Evolutionary conservation across 225 moss, liverwort and hornwort species (phyloP), one percentile per base, ranked within the genome.

Genomic region (Pseudisothecium myosuroides): DNA sequence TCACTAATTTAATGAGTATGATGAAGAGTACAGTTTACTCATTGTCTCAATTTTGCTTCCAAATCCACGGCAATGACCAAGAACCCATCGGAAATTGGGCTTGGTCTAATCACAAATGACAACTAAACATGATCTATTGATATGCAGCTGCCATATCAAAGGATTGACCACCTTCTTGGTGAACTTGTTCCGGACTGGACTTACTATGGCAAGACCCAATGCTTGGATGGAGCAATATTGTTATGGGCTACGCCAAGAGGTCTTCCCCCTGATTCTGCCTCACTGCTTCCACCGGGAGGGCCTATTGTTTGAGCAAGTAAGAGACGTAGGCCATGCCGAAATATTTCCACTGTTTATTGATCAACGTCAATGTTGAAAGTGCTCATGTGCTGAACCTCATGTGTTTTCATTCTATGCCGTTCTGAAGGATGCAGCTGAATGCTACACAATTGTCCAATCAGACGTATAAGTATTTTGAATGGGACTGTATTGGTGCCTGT

Each of bases 151-250:
- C 88, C 93, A 96, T 85, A 92, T 98, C 84, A 97, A 93, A 91
- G 97, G 97, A 59, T 89, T 98, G 71, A 95, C 95, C 66, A 98
- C 97, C 67, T 97, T 98, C 85, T 68, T 98, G 83, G 93, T 95
- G 62, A 98, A 98, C 87, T 94, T 97, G 75, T 98, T 98, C 58
- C 93, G 94, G 49, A 94, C 96, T 88, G 96, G 97, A 78, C 92
- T 97, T 81, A 93, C 91, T 59, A 93, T 93, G 95, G 87, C 80
- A 88, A 94, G 61, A 83, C 93, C 91, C 94, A 96, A 91, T 60
- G 91, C 91, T 67, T 96, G 97, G 97, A 92, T 97, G 93, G 92
- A 91, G 86, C 96, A 97, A 83, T 97, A 97, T 76, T 94, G 93
- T 90, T 92, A 97, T 87, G 97, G 97, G 62, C 90, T 97, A 56